Evolutionary conservation across 805 yeast genomes (phyloP), one percentile per base, ranked within the genome.

Genomic region (Candida odintsovae): DNA sequence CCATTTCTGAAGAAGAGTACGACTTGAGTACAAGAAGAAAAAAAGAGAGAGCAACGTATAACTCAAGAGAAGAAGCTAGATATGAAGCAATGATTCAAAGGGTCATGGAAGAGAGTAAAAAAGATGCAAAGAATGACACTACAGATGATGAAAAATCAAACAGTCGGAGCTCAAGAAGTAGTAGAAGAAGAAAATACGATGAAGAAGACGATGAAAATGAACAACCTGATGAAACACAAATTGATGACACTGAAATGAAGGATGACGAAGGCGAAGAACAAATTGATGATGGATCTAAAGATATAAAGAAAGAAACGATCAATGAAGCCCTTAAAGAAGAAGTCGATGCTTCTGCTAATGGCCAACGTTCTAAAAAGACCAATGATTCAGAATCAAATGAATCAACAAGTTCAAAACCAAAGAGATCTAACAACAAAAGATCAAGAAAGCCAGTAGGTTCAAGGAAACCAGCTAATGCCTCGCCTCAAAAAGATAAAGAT

Each of bases 31-130:
- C 35, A 3, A 59, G 49, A 49, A 55, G 43, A 41, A 66, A 62
- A 45, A 63, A 69, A 40, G 68, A 66, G 41, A 54, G 72, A 36
- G 71, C 69, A 8, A 69, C 71, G 6, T 65, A 59, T 22, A 58
- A 61, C 43, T 69, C 72, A 3, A 62, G 73, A 49, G 73, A 70
- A 49, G 75, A 71, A 45, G 68, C 69, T n/a, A 69, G 71, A 36
- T 71, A 69, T 48, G 73, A 69, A 52, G 61, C 66, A 23, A 62
- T 70, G 65, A 53, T 71, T 13, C 68, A 71, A 46, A 62, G 70
- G 46, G 75, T 68, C 0, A 58, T 71, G 43, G 64, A 65, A 39
- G 75, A 69, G 48, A 68, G 73, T 44, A 63, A 65, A 50, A 64
- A 64, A 35, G 67, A 67, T 23, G 69, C 69, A 1, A 58, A 58